Conservation (phyloP, 2,329 filamentous ascomycete species). For the Penicillium decumbens region DNA sequence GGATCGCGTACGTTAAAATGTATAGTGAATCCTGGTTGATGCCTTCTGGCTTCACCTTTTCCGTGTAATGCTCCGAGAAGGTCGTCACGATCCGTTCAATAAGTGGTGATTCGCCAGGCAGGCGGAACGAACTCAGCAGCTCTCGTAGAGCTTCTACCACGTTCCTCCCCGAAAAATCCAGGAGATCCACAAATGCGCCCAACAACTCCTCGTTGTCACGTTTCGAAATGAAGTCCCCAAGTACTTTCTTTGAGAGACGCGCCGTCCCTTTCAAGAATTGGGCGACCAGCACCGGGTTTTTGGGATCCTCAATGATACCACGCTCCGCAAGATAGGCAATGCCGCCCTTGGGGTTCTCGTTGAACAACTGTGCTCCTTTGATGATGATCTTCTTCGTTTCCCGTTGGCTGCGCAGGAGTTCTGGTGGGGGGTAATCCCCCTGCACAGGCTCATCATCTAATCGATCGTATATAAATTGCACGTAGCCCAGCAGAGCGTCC, state of each 20-base stretch:
- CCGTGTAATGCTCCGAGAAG: constrained; percentile 81
- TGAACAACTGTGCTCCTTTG: constrained; percentile 83
- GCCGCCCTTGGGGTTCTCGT: constrained; percentile 86
- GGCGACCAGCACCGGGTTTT: constrained; percentile 74
- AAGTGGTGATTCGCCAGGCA: constrained; percentile 86
- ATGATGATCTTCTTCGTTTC: constrained; percentile 83
- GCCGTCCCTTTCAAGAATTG: constrained; percentile 82
- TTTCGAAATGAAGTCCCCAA: constrained; percentile 93
- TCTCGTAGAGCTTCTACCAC: constrained; percentile 85
- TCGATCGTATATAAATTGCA: constrained; percentile 86
- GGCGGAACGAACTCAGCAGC: constrained; percentile 84
- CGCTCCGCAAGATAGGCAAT: constrained; percentile 80
- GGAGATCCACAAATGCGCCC: constrained; percentile 76
- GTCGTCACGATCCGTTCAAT: constrained; percentile 88
- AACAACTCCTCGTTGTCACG: constrained; percentile 80
- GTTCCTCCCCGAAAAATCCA: constrained; percentile 80
- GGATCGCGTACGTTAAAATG: constrained; percentile 89
- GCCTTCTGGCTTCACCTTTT: constrained; percentile 63
- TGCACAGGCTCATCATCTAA: constrained; percentile 64
- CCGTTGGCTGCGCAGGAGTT: constrained; percentile 64
- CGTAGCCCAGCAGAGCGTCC: constrained; percentile 82
- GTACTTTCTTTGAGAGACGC: constrained; percentile 78
- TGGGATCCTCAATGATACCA: constrained; percentile 73
- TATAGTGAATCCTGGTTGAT: constrained; percentile 86
- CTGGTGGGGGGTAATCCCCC: constrained; percentile 64